Conservation (phyloP, 495 filamentous ascomycete genomes). For the Aspergillus haitiensis region DNA sequence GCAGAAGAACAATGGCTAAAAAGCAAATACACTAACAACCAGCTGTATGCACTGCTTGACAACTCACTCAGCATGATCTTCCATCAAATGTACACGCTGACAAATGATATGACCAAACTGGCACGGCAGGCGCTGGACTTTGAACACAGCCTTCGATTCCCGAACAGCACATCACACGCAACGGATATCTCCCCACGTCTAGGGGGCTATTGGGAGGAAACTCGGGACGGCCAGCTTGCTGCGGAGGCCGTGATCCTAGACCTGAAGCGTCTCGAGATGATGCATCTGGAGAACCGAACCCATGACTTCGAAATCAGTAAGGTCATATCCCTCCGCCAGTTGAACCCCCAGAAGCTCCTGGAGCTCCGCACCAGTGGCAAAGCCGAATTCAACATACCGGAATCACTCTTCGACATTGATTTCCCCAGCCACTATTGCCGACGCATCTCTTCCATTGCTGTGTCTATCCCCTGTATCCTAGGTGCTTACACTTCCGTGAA, state of each 20-base stretch:
- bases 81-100: constrained; percentile 25
- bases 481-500: not conserved
- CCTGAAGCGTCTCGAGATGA: constrained; percentile 28
- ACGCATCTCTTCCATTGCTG: constrained; percentile 22
- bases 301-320: constrained; percentile 41
- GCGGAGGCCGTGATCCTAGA: constrained; percentile 27
- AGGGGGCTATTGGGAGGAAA: constrained; percentile 29
- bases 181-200: too few species aligned
- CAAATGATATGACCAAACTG: constrained; percentile 20
- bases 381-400: constrained; percentile 28
- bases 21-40: constrained; percentile 32
- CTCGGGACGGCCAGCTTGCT: constrained; percentile 30
- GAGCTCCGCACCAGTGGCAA: constrained; percentile 24
- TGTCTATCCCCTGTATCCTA: not conserved
- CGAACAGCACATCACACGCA: too few species aligned
- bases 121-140: constrained; percentile 23
- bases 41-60: constrained; percentile 35
- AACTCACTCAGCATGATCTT: constrained; percentile 3
- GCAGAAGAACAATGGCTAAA: constrained; percentile 24
- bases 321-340: constrained; percentile 33
- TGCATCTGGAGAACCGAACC: constrained; percentile 18
- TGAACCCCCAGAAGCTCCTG: constrained; percentile 28
- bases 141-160: constrained; percentile 16
- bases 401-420: constrained; percentile 43
- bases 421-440: constrained; percentile 47